Evolutionary conservation across 2,329 filamentous ascomycete species (phyloP), one percentile per base, ranked within the genome.

Genomic region (Fusarium liriodendri): DNA sequence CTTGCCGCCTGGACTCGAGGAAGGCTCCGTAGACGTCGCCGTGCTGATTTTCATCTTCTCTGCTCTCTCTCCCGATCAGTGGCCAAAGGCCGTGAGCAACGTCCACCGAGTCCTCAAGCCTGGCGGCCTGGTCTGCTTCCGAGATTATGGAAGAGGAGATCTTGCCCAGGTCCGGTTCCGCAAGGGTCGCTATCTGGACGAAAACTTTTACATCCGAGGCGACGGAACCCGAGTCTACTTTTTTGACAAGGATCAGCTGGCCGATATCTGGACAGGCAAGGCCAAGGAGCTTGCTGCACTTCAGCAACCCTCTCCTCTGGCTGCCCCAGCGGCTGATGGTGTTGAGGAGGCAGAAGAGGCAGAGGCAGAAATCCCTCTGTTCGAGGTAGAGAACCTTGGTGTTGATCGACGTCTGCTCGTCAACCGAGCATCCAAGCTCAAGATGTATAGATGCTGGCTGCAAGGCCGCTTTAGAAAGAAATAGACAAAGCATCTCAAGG

Each of bases 381-480:
- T 98, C 77, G 90, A 95, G 58, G 85, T 98, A 55, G 85, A 93
- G 65, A 90, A 97, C 55, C 88, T 98, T 38, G 97, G 93, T 29
- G 89, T 96, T 64, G 97, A 99, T 81, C 91, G 95, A 74, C 91
- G 97, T 69, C 88, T 99, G 86, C 88, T 99, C 64, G 95, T 99
- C 65, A 99, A 99, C 82, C 91, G 97, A 74, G 94, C 95, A 64
- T 90, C 92, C 79, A 93, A 95, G 84, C 87, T 98, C 58, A 99
- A 98, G 85, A 99, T 99, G 97, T 98, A 98, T 83, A 91, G 97
- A 70, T 98, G 96, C 86, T 99, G 97, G 95, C 90, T 97, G 81
- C 94, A 97, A 83, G 94, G 93, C 33, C 90, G 91, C 5, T 97
- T 97, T 82, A 90, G 88, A 78, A 96, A 95, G 84, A 87, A 86